These are phyloP conservation scores for Erythrophleum ivorense DNA, from an alignment of 331 rosid species.

Conservation along the genomic window DNA sequence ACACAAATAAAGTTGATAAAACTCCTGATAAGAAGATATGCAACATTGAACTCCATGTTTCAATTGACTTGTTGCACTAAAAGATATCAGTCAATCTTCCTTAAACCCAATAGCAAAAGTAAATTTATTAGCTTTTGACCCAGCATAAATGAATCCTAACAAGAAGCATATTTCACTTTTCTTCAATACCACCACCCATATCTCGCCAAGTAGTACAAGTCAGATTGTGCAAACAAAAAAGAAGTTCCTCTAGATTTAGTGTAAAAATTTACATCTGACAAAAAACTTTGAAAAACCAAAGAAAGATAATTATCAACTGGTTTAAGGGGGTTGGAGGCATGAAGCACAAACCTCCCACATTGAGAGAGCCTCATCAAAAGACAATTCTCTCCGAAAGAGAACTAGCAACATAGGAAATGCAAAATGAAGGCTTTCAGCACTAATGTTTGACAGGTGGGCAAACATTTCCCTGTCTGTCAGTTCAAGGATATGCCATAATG, in stretches of 20 bases:
- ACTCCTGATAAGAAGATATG: slow-evolving; percentile 32
- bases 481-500: slow-evolving; percentile 82
- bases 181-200: slow-evolving; percentile 15
- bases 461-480: slow-evolving; percentile 79
- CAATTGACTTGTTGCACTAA: not conserved
- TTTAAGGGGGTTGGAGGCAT: not conserved
- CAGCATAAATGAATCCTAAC: slow-evolving; percentile 24
- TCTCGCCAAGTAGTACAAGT: slow-evolving; percentile 17
- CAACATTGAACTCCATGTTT: not conserved
- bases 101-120: slow-evolving; percentile 19
- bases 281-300: slow-evolving; percentile 8
- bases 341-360: slow-evolving; percentile 91
- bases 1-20: slow-evolving; percentile 36
- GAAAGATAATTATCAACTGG: slow-evolving; percentile 5
- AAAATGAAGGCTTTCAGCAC: slow-evolving; percentile 96
- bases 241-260: slow-evolving; percentile 17
- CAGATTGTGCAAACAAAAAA: not conserved
- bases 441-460: slow-evolving; percentile 77
- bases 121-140: slow-evolving; percentile 20
- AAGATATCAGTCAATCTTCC: slow-evolving; percentile 23
- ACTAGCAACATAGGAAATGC: slow-evolving; percentile 94
- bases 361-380: slow-evolving; percentile 84
- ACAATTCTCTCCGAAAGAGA: slow-evolving; percentile 86
- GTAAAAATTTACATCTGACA: slow-evolving; percentile 17
- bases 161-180: slow-evolving; percentile 21